Percentiles rank a stretch among this genome's conserved stretches.
Evolutionary conservation across 805 yeast genomes (phyloP).

Genomic region (Wickerhamomyces alni): DNA sequence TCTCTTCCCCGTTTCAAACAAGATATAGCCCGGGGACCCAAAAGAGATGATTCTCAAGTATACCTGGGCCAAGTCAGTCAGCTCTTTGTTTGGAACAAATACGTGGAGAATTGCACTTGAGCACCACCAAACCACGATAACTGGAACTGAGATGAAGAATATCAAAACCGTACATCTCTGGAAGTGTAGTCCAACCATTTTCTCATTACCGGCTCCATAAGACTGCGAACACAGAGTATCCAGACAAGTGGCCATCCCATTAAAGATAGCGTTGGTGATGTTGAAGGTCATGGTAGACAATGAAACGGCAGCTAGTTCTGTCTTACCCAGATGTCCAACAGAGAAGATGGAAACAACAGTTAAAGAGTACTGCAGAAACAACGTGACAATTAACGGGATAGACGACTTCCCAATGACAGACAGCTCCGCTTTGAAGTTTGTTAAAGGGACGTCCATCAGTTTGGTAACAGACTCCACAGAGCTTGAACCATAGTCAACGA

Average conservation of each 20-base stretch:
- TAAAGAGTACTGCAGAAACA: slow-evolving; percentile 64
- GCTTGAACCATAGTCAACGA: neutral
- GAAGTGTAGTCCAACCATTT: slow-evolving; percentile 58
- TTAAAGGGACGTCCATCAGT: neutral
- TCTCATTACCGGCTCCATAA: slow-evolving; percentile 58
- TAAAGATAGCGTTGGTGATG: slow-evolving; percentile 59
- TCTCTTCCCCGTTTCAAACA: slow-evolving; percentile 73
- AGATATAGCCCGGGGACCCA: slow-evolving; percentile 65
- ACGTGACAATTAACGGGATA: slow-evolving; percentile 59
- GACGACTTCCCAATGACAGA: slow-evolving; percentile 35
- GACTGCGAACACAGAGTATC: slow-evolving; percentile 77
- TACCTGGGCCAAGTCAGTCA: slow-evolving; percentile 49
- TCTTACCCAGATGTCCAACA: slow-evolving; percentile 69
- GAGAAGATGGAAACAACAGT: slow-evolving; percentile 72
- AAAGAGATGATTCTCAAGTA: slow-evolving; percentile 48
- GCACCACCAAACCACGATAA: slow-evolving; percentile 52
- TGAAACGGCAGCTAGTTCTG: slow-evolving; percentile 68
- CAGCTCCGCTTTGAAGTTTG: slow-evolving; percentile 21
- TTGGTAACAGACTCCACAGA: neutral
- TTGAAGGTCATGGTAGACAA: slow-evolving; percentile 71
- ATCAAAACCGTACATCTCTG: slow-evolving; percentile 65
- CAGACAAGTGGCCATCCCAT: slow-evolving; percentile 68
- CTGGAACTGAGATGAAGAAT: slow-evolving; percentile 41
- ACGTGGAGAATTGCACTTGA: slow-evolving; percentile 38
- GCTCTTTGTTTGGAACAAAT: slow-evolving; percentile 46